Conservation (phyloP, 2,329 filamentous ascomycete species). For the Tolypocladium ovalisporum region DNA sequence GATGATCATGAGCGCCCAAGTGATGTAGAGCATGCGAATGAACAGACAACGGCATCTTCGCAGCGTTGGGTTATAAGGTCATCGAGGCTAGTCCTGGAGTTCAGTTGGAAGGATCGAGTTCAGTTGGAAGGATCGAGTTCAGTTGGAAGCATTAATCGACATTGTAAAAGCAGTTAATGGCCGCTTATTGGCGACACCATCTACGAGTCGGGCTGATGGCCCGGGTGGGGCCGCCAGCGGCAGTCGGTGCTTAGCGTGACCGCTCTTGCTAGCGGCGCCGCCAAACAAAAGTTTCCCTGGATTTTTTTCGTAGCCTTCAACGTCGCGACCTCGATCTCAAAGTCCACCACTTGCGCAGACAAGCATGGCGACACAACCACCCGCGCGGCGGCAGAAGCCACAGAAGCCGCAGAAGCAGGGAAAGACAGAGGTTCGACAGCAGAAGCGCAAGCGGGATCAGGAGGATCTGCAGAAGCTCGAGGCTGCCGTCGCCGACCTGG, state of each 20-base stretch:
- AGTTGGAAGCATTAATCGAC: no score
- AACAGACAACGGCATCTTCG: no score
- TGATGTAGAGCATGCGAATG: no score
- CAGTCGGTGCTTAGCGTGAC: not conserved
- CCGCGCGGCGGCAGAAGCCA: conserved; percentile 13
- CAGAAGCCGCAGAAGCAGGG: conserved; percentile 16
- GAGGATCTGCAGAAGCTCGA: conserved; percentile 23
- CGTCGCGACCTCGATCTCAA: not conserved
- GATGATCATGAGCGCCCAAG: no score
- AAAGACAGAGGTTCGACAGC: conserved; percentile 20
- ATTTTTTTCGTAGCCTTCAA: not conserved
- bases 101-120: no score
- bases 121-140: no score
- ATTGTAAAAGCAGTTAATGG: no score
- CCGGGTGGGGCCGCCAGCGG: not conserved
- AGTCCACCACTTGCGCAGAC: not conserved
- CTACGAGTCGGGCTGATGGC: no score
- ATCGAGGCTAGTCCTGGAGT: no score
- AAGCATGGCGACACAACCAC: conserved; percentile 17
- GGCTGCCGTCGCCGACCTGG: conserved; percentile 20
- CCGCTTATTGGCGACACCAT: no score
- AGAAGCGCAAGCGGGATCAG: conserved; percentile 27
- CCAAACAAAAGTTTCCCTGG: not conserved
- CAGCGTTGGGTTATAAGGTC: no score
- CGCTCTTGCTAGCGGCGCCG: not conserved